Conservation (phyloP, 495 filamentous ascomycete species). For the Annulohypoxylon maeteangense region DNA sequence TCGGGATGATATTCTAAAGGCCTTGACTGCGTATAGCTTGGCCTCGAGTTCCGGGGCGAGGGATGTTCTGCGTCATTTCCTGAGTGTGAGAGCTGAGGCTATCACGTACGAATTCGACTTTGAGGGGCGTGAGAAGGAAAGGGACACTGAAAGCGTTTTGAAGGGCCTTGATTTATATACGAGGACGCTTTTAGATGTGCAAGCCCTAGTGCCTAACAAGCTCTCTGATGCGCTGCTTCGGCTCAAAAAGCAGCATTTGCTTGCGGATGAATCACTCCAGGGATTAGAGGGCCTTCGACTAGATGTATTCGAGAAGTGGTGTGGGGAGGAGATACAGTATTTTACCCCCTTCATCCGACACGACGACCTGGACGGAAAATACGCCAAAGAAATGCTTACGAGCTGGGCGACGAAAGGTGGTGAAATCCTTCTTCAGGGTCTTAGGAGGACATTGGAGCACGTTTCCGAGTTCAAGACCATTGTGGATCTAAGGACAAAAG, state of each 20-base stretch:
- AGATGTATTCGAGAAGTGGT: slow-evolving; percentile 84
- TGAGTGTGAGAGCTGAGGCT: slow-evolving; percentile 74
- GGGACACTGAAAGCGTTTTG: slow-evolving; percentile 61
- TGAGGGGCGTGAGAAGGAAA: slow-evolving; percentile 50
- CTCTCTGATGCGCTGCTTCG: slow-evolving; percentile 75
- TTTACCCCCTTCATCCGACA: slow-evolving; percentile 92
- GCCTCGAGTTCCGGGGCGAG: slow-evolving; percentile 82
- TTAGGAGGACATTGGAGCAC: slow-evolving; percentile 64
- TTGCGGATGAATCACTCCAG: slow-evolving; percentile 74
- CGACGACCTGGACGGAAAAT: slow-evolving; percentile 74
- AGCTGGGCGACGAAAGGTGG: slow-evolving; percentile 81
- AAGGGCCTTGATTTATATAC: slow-evolving; percentile 76
- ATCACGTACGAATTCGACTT: slow-evolving; percentile 67
- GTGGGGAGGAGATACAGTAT: slow-evolving; percentile 81
- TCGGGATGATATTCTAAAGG: slow-evolving; percentile 69
- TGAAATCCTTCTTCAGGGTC: slow-evolving; percentile 66
- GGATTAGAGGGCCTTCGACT: slow-evolving; percentile 76
- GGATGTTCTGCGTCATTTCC: slow-evolving; percentile 85
- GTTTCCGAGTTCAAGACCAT: slow-evolving; percentile 72
- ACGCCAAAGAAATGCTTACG: slow-evolving; percentile 72
- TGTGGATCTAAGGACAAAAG: slow-evolving; percentile 72
- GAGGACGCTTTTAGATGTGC: slow-evolving; percentile 79
- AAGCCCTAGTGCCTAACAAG: slow-evolving; percentile 74
- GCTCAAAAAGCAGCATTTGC: slow-evolving; percentile 74
- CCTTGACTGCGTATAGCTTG: slow-evolving; percentile 83